These are phyloP conservation scores for Alternaria sp. DNA, from an alignment of 2,329 filamentous ascomycete genomes.

Conservation along the genomic window DNA sequence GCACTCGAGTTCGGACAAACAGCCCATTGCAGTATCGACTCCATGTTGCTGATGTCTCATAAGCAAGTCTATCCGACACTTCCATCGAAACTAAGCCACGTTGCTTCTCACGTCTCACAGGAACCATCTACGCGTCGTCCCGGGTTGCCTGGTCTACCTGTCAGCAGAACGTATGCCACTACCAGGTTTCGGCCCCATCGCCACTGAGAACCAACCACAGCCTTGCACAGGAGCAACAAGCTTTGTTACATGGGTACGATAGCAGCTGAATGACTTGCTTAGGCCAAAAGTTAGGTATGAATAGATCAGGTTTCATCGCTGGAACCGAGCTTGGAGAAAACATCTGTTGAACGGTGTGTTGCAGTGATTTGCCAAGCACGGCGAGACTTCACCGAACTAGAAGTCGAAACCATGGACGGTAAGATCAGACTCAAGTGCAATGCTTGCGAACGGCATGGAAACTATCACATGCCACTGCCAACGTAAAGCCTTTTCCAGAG, in stretches of 20 bases:
- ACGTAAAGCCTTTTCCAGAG: background rate
- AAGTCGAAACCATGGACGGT: background rate
- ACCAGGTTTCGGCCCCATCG: background rate
- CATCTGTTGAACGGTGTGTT: background rate
- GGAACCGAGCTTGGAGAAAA: background rate
- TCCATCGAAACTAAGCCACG: background rate
- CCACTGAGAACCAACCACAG: background rate
- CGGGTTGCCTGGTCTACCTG: slow-evolving; percentile 2
- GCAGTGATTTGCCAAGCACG: background rate
- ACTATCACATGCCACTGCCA: background rate
- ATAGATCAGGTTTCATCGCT: background rate
- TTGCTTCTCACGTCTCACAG: background rate
- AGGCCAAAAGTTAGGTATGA: background rate
- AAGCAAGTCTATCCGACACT: background rate
- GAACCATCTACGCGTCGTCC: background rate
- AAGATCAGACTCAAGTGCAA: background rate
- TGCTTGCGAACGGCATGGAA: background rate
- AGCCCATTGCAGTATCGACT: background rate
- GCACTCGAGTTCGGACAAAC: background rate
- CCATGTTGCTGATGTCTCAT: background rate
- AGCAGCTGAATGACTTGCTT: slow-evolving; percentile 9
- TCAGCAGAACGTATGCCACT: slow-evolving; percentile 1
- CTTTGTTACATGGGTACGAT: slow-evolving; percentile 7
- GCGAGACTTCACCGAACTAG: background rate
- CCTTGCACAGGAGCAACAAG: slow-evolving; percentile 9